Evolutionary conservation across 345 rosid species (phyloP).

Genomic region (Anastatica hierochuntica): DNA sequence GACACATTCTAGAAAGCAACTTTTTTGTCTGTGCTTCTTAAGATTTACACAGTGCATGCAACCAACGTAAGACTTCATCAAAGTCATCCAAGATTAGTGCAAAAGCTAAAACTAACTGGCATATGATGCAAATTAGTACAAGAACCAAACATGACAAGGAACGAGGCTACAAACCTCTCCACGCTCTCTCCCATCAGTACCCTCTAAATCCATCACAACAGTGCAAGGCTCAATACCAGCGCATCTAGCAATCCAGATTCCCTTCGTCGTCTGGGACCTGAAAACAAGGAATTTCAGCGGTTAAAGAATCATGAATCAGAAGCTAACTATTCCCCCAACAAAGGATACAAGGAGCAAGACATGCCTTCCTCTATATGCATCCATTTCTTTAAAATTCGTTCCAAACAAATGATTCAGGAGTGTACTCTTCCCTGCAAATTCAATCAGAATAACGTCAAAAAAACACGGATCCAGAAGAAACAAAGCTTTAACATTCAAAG

Average conservation of each 20-base stretch:
- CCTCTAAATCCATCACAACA: slow-evolving; percentile 96
- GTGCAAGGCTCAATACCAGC: slow-evolving; percentile 91
- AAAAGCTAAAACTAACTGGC: not conserved
- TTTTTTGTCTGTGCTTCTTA: not conserved
- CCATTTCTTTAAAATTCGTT: slow-evolving; percentile 97
- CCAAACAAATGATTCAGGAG: slow-evolving; percentile 75
- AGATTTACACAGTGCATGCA: not conserved
- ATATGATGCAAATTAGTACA: too few species aligned
- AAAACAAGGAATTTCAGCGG: slow-evolving; percentile 7
- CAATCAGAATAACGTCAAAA: slow-evolving; percentile 11
- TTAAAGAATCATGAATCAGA: slow-evolving; percentile 3
- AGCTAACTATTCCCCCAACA: not conserved
- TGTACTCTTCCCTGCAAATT: slow-evolving; percentile 88
- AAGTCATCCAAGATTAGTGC: not conserved
- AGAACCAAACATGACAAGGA: not conserved
- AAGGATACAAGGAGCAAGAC: slow-evolving; percentile 18
- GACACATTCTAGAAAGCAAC: not conserved
- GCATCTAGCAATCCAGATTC: slow-evolving; percentile 90
- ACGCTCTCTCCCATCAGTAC: slow-evolving; percentile 99
- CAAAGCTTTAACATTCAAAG: not conserved
- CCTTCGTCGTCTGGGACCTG: slow-evolving; percentile 98
- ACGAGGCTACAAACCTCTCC: slow-evolving; percentile 62
- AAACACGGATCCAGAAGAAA: not conserved
- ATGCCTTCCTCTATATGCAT: slow-evolving; percentile 94
- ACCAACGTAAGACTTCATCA: slow-evolving; percentile 1